These are phyloP conservation scores for Suhomyces bolitotheri DNA, from an alignment of 1,139 yeast species.

Conservation along the genomic window DNA sequence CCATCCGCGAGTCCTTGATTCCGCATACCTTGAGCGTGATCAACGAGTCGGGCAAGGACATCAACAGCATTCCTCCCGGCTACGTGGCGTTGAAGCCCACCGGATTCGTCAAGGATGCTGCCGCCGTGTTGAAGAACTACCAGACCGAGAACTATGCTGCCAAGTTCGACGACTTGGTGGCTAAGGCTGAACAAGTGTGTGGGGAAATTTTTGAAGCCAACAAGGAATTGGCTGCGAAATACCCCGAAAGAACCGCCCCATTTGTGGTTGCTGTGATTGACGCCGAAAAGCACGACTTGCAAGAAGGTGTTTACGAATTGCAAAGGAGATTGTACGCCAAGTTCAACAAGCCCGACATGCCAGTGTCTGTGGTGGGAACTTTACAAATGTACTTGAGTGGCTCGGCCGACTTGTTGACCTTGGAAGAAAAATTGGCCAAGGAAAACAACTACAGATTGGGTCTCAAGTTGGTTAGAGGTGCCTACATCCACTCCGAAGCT, in stretches of 20 bases:
- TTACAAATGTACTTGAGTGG: conserved; percentile 88
- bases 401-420: conserved; percentile 59
- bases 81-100: conserved; percentile 93
- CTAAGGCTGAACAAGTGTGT: conserved; percentile 61
- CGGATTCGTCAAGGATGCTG: conserved; percentile 79
- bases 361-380: conserved; percentile 82
- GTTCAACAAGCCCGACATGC: conserved; percentile 62
- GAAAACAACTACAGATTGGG: conserved; percentile 72
- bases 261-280: conserved; percentile 86
- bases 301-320: conserved; percentile 86
- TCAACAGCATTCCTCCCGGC: conserved; percentile 73
- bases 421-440: conserved; percentile 67
- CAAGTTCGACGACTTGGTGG: conserved; percentile 62
- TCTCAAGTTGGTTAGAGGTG: conserved; percentile 94
- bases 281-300: conserved; percentile 88
- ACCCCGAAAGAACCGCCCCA: conserved; percentile 73
- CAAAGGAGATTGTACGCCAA: conserved; percentile 79
- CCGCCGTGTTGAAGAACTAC: conserved; percentile 67
- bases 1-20: conserved; percentile 68
- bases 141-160: conserved; percentile 42
- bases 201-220: conserved; percentile 60
- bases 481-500: conserved; percentile 89
- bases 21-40: conserved; percentile 65
- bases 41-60: conserved; percentile 41
- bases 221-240: conserved; percentile 44